Evolutionary conservation across 495 filamentous ascomycete species (phyloP), one percentile per base, ranked within the genome.

Genomic region (Xylaria scruposa): DNA sequence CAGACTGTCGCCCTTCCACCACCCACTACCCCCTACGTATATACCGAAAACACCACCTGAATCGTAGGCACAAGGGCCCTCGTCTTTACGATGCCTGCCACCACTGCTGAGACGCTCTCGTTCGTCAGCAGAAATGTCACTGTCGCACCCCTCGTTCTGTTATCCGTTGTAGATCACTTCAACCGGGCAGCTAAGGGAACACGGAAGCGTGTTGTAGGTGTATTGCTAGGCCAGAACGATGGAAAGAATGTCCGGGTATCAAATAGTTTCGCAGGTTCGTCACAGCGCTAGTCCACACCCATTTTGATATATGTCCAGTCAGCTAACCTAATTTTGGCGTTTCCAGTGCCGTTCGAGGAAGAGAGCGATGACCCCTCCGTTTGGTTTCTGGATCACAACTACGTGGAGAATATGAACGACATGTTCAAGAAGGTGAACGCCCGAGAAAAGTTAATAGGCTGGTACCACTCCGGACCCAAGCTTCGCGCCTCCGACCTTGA

Each of bases 341-440:
- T 68, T 72, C 76, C 81, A 97, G 96, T 99, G 29, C 96, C 96
- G 3, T 99, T 99, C 81, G 96, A 99, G 83, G 96, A 99, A 85
- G 96, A 99, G 81, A 95, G 97, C 75, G 97, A 97, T 81, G 95
- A 98, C 81, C 95, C 96, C 9, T 96, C 95, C 26, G 96, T 99
- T 74, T 99, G 96, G 96, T 99, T 99, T 81, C 86, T 99, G 67
- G 96, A 99, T 76, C 96, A 99, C 88, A 98, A 99, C 87, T 99
- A 97, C 78, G 92, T 99, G 81, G 97, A 99, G 83, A 93, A 91
- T 74, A 99, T 99, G 96, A 96, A 95, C 87, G 96, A 99, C 83
- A 99, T 99, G 96, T 99, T 99, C 88, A 99, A 99, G 88, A 98
- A 98, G 84, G 94, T 99, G 86, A 99, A 99, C 86, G 96, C 96